These are phyloP conservation scores for Coniochaeta hoffmannii DNA, from an alignment of 2,329 filamentous ascomycete genomes.

Conservation along the genomic window DNA sequence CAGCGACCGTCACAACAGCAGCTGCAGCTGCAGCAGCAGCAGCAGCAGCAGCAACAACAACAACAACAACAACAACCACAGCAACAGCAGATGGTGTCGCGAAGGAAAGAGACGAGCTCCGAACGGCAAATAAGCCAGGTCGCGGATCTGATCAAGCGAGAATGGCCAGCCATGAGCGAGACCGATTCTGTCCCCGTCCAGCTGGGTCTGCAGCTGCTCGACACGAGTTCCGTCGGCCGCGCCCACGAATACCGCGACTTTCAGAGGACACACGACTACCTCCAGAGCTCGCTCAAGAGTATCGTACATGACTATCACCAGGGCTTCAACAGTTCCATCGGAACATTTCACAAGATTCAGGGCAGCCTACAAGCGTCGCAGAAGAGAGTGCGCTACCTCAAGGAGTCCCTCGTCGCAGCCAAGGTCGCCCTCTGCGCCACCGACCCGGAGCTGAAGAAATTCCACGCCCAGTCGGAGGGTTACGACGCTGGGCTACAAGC, in stretches of 20 bases:
- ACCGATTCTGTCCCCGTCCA: slow-evolving; percentile 89
- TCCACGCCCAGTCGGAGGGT: slow-evolving; percentile 78
- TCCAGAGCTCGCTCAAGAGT: slow-evolving; percentile 87
- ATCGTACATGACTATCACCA: slow-evolving; percentile 99
- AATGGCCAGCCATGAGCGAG: slow-evolving; percentile 89
- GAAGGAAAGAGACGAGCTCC: slow-evolving; percentile 32
- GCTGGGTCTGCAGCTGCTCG: slow-evolving; percentile 88
- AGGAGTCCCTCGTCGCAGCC: slow-evolving; percentile 72
- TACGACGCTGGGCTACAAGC: slow-evolving; percentile 87
- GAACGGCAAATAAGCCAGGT: slow-evolving; percentile 55
- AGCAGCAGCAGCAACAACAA: slow-evolving; percentile 16
- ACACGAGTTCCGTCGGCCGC: slow-evolving; percentile 85
- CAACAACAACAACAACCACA: too few species aligned
- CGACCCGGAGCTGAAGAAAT: slow-evolving; percentile 83
- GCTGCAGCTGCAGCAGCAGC: slow-evolving; percentile 10
- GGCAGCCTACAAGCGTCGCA: slow-evolving; percentile 86
- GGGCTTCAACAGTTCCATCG: slow-evolving; percentile 97
- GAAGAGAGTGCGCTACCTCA: slow-evolving; percentile 72
- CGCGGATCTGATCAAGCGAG: slow-evolving; percentile 73
- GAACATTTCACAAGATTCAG: slow-evolving; percentile 98
- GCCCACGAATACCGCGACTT: slow-evolving; percentile 86
- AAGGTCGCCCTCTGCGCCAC: slow-evolving; percentile 77
- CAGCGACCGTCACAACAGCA: slow-evolving; percentile 3
- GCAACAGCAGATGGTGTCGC: slow-evolving; percentile 14
- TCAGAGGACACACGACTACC: slow-evolving; percentile 70